Percentiles rank a stretch among this genome's conserved stretches.
phyloP scores from a whole-genome alignment of 1,139 yeast species.

The Geotrichum restrictum region DNA sequence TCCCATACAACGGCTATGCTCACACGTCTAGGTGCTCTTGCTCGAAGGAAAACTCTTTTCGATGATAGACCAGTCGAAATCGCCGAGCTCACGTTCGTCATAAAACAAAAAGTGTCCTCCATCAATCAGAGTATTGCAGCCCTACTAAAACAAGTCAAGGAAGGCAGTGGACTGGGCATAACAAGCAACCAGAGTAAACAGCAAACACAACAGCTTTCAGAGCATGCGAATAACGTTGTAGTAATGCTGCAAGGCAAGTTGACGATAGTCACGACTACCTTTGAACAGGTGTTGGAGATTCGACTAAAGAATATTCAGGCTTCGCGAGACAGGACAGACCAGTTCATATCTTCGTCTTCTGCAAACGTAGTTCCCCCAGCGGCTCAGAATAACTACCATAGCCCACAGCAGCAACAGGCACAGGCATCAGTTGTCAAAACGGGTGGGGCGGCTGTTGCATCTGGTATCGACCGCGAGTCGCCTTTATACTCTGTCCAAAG shows the following conservation, averaged over 20 bases:
- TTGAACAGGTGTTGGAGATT: conserved; percentile 79
- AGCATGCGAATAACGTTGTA: conserved; percentile 81
- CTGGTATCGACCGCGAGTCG: conserved; percentile 17
- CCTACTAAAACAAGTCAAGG: conserved; percentile 52
- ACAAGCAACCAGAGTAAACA: conserved; percentile 39
- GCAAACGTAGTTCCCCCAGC: conserved; percentile 26
- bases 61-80: conserved; percentile 94
- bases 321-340: conserved; percentile 78
- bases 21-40: conserved; percentile 72
- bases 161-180: conserved; percentile 30
- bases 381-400: too few species aligned
- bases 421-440: too few species aligned
- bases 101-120: conserved; percentile 86
- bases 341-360: conserved; percentile 56
- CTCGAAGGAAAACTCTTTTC: conserved; percentile 83
- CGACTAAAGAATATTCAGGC: conserved; percentile 82
- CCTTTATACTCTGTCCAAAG: conserved; percentile 21
- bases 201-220: conserved; percentile 56
- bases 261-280: conserved; percentile 88
- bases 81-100: conserved; percentile 85
- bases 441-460: conserved; percentile 11
- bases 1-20: conserved; percentile 82
- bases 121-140: conserved; percentile 74
- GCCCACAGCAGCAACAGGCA: too few species aligned
- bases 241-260: conserved; percentile 81